Percentiles rank a stretch among this genome's conserved stretches.
Conservation (phyloP, 192 early-diverging fungal species). For the Linnemannia exigua region DNA sequence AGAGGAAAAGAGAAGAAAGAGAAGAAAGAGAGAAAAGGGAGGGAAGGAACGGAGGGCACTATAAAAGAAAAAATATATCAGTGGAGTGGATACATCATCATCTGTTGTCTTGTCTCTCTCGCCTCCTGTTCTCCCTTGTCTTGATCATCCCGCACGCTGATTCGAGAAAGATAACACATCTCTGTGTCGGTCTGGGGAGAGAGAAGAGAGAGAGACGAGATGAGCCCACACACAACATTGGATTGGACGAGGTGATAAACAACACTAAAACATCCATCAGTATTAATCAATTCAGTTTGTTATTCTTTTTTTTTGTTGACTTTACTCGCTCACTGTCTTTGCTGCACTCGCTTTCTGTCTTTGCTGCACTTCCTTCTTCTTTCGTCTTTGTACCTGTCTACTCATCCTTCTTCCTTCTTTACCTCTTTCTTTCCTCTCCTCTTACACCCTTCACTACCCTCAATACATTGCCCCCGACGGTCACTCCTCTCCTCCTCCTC, state of each 20-base stretch:
- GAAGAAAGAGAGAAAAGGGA: slow-evolving; percentile 2
- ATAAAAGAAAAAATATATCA: slow-evolving; percentile 10
- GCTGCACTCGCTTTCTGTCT: background rate
- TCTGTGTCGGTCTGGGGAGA: slow-evolving; percentile 9
- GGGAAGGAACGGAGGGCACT: background rate
- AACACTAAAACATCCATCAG: background rate
- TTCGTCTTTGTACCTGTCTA: background rate
- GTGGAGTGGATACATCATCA: background rate
- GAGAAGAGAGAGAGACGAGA: background rate
- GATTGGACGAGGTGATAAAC: background rate
- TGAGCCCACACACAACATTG: no score
- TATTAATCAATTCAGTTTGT: background rate
- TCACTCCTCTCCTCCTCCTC: background rate
- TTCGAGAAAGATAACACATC: slow-evolving; percentile 38
- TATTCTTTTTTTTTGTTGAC: background rate
- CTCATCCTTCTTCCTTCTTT: background rate
- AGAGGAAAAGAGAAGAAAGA: background rate
- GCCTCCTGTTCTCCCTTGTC: background rate
- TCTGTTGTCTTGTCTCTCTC: slow-evolving; percentile 2
- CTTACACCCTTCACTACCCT: background rate
- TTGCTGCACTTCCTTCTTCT: background rate
- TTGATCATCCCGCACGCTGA: slow-evolving; percentile 5
- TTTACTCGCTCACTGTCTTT: background rate
- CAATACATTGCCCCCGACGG: no score
- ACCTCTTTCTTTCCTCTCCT: background rate